Evolutionary conservation across 345 rosid genomes (phyloP).

Genomic region (Populus nigra): DNA sequence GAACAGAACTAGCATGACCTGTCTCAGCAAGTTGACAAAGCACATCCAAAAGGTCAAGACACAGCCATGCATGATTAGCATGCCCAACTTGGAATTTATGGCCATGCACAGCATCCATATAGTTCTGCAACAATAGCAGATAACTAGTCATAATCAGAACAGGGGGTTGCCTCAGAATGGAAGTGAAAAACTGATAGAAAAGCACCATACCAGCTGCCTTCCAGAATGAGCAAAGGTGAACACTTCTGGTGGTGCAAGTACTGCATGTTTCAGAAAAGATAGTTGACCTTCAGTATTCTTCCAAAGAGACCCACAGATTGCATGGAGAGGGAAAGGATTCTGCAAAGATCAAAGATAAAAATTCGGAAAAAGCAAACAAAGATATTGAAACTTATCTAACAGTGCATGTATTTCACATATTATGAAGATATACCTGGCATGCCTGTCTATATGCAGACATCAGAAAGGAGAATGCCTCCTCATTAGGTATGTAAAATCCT

Average conservation of each 20-base stretch:
- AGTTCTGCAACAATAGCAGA: slow-evolving; percentile 46
- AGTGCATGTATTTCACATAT: background rate
- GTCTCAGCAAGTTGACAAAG: slow-evolving; percentile 88
- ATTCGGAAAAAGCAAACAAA: background rate
- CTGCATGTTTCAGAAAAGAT: slow-evolving; percentile 82
- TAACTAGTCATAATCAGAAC: slow-evolving; percentile 13
- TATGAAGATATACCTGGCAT: slow-evolving; percentile 58
- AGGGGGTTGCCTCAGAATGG: background rate
- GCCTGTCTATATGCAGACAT: slow-evolving; percentile 74
- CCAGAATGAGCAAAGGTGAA: slow-evolving; percentile 81
- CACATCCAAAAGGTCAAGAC: slow-evolving; percentile 81
- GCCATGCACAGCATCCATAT: slow-evolving; percentile 61
- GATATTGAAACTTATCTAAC: background rate
- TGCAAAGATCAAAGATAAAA: slow-evolving; percentile 33
- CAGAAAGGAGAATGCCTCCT: slow-evolving; percentile 77
- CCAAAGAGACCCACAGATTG: slow-evolving; percentile 79
- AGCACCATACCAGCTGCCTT: slow-evolving; percentile 72
- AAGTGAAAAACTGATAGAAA: slow-evolving; percentile 11
- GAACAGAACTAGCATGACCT: slow-evolving; percentile 68
- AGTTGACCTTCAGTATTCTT: slow-evolving; percentile 82
- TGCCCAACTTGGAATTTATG: slow-evolving; percentile 67
- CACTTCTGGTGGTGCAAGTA: slow-evolving; percentile 73
- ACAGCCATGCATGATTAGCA: slow-evolving; percentile 82
- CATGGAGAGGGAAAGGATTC: slow-evolving; percentile 92
- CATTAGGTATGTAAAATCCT: slow-evolving; percentile 74